A percentile compares a stretch with the other conserved stretches of the same genome.
Conservation (phyloP, 2,329 filamentous ascomycete genomes). For the Penicillium occitanis region DNA sequence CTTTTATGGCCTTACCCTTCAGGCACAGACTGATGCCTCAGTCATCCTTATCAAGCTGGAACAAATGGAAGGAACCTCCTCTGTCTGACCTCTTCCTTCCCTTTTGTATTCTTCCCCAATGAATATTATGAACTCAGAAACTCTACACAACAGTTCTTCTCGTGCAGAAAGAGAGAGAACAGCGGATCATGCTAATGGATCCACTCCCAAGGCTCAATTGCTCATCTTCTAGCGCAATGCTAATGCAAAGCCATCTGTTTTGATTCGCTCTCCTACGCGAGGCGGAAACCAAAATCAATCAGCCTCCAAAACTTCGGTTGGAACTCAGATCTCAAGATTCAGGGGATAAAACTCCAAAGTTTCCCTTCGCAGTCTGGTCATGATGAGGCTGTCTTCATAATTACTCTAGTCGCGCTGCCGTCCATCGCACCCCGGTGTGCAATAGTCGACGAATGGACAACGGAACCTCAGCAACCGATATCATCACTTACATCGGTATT, state of each 20-base stretch:
- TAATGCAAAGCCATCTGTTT: background rate
- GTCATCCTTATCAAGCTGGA: background rate
- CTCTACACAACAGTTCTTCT: too few relatives aligned
- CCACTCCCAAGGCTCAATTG: background rate
- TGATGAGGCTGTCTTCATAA: background rate
- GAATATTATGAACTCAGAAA: background rate
- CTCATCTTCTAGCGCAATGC: background rate
- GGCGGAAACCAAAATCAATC: constrained; percentile 1
- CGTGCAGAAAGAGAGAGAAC: background rate
- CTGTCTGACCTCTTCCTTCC: background rate
- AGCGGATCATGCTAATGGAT: background rate
- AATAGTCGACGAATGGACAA: constrained; percentile 8
- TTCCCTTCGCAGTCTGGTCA: background rate
- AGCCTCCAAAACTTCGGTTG: background rate
- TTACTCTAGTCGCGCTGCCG: background rate
- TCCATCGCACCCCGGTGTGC: background rate
- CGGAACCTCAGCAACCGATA: constrained; percentile 40
- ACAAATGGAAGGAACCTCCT: background rate
- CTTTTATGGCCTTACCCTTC: background rate
- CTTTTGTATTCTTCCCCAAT: background rate
- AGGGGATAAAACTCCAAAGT: background rate
- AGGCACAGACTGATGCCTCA: background rate
- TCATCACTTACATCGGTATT: constrained; percentile 59
- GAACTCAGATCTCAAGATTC: background rate
- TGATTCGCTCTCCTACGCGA: constrained; percentile 12